Evolutionary conservation across 768 basidiomycete species (phyloP).

Genomic region (Pisolithus tinctorius): DNA sequence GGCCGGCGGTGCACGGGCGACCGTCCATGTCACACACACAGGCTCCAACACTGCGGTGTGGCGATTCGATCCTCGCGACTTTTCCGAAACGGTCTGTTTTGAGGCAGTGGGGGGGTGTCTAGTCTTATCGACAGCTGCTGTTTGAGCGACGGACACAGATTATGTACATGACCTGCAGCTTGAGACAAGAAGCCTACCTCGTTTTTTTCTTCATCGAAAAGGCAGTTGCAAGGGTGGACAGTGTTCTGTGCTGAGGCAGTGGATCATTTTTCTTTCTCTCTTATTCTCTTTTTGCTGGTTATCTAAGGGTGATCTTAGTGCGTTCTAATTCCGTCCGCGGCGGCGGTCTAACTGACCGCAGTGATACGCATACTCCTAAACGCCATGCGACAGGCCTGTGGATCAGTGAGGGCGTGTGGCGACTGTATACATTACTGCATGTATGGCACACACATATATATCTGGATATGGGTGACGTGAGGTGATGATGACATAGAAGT

Average conservation of each 20-base stretch:
- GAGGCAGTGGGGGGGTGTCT: not conserved
- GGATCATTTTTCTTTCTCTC: not conserved
- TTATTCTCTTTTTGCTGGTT: not conserved
- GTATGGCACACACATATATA: too few relatives aligned
- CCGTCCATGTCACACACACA: not conserved
- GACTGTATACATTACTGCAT: not conserved
- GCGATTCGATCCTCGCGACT: not conserved
- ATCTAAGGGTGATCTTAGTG: not conserved
- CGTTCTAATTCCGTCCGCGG: not conserved
- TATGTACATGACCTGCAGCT: not conserved
- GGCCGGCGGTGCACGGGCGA: not conserved
- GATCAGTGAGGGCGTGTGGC: not conserved
- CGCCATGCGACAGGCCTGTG: not conserved
- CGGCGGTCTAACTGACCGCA: not conserved
- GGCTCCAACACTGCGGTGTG: not conserved
- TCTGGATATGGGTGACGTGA: too few relatives aligned
- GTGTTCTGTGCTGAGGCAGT: not conserved
- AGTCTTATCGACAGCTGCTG: not conserved
- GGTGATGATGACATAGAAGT: too few relatives aligned
- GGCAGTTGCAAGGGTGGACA: not conserved
- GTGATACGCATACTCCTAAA: not conserved
- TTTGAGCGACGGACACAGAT: not conserved
- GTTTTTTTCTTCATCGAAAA: not conserved
- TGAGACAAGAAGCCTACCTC: not conserved
- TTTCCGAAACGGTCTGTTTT: not conserved